Evolutionary conservation across 768 basidiomycete species (phyloP).

Genomic region (Lactifluus hygrophoroides): DNA sequence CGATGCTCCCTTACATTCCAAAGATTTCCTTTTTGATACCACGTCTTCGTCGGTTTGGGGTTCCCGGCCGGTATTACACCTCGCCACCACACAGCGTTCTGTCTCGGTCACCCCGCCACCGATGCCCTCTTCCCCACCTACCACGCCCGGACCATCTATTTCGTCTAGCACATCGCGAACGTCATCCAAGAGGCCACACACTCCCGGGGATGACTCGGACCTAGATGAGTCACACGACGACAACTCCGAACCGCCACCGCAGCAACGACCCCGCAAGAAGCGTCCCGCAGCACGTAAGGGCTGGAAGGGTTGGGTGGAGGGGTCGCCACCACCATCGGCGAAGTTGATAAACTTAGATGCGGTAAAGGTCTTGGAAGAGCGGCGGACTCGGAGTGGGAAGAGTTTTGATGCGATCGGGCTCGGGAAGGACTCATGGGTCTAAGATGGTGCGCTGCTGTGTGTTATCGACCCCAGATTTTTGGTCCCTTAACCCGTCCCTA

Average conservation of each 20-base stretch:
- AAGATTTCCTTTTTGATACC: slow-evolving; percentile 11
- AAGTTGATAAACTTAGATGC: slow-evolving; percentile 77
- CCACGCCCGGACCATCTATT: slow-evolving; percentile 68
- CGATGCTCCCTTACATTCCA: slow-evolving; percentile 16
- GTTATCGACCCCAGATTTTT: not conserved
- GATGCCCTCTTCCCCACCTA: slow-evolving; percentile 56
- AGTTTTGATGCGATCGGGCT: slow-evolving; percentile 74
- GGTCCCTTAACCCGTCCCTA: not conserved
- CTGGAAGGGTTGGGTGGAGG: slow-evolving; percentile 90
- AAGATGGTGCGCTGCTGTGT: slow-evolving; percentile 34
- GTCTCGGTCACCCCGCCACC: slow-evolving; percentile 65
- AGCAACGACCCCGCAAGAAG: slow-evolving; percentile 34
- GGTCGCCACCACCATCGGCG: slow-evolving; percentile 69
- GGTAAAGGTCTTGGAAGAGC: slow-evolving; percentile 59
- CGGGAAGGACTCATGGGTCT: slow-evolving; percentile 74
- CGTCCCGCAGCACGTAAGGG: slow-evolving; percentile 64
- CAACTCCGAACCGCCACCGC: slow-evolving; percentile 22
- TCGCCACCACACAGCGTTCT: slow-evolving; percentile 59
- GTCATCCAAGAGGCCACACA: slow-evolving; percentile 72
- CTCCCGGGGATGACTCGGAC: slow-evolving; percentile 50
- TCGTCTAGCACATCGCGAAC: slow-evolving; percentile 67
- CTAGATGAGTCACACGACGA: slow-evolving; percentile 19
- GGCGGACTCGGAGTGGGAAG: slow-evolving; percentile 77
- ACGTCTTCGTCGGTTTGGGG: slow-evolving; percentile 52
- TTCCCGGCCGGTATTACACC: slow-evolving; percentile 63